Evolutionary conservation across 192 early-diverging fungal genomes (phyloP).

Genomic region (Coemansia aciculifera): DNA sequence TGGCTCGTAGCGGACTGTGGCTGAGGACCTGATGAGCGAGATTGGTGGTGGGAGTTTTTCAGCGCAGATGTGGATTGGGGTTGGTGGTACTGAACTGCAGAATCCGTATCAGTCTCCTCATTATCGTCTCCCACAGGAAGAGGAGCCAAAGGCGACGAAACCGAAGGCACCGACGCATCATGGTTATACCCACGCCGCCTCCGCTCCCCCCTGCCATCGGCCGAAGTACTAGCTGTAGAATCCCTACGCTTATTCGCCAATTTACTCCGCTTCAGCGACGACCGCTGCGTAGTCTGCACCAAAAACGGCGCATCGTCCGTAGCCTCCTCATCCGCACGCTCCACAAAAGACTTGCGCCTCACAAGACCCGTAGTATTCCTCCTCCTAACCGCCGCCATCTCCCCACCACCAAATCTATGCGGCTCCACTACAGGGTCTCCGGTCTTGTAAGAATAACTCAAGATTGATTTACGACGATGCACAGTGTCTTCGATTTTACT

Average conservation of each 20-base stretch:
- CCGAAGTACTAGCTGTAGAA: conserved; percentile 33
- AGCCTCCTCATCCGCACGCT: conserved; percentile 38
- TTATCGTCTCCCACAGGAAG: not conserved
- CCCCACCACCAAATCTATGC: not conserved
- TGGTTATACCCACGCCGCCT: conserved; percentile 10
- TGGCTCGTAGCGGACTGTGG: conserved; percentile 1
- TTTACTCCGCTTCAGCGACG: conserved; percentile 55
- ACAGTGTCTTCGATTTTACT: conserved; percentile 43
- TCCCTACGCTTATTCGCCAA: conserved; percentile 53
- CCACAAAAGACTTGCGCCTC: conserved; percentile 44
- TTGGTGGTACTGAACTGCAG: not conserved
- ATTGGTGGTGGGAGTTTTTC: conserved; percentile 11
- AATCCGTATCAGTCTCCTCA: not conserved
- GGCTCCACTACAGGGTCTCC: conserved; percentile 8
- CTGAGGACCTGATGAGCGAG: not conserved
- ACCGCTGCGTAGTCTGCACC: conserved; percentile 47
- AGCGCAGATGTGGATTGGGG: not conserved
- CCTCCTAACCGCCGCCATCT: conserved; percentile 16
- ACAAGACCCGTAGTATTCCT: conserved; percentile 47
- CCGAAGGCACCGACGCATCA: conserved; percentile 21
- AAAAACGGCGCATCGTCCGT: conserved; percentile 41
- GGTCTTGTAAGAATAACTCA: conserved; percentile 47
- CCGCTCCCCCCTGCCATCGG: conserved; percentile 10
- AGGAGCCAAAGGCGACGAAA: conserved; percentile 40
- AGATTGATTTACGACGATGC: conserved; percentile 50